Evolutionary conservation across 768 basidiomycete genomes (phyloP).

Genomic region (Calocybe indica): DNA sequence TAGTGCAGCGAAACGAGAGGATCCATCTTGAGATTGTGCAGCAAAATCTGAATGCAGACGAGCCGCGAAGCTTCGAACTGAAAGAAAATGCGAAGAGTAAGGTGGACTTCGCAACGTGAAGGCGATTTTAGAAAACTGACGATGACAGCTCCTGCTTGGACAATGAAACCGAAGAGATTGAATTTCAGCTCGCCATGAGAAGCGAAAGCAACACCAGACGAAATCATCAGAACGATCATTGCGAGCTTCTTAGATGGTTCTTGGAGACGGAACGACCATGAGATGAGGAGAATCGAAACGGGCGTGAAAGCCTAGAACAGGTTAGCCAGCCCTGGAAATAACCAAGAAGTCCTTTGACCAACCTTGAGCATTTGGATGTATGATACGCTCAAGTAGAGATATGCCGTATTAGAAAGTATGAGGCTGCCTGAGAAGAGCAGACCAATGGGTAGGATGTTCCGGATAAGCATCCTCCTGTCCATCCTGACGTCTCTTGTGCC

Average conservation of each 20-base stretch:
- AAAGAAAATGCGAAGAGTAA: neutral
- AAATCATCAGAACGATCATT: slow-evolving; percentile 87
- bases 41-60: slow-evolving; percentile 92
- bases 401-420: slow-evolving; percentile 87
- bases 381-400: slow-evolving; percentile 84
- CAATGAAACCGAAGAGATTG: slow-evolving; percentile 80
- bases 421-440: slow-evolving; percentile 90
- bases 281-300: slow-evolving; percentile 89
- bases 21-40: slow-evolving; percentile 97
- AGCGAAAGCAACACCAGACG: slow-evolving; percentile 81
- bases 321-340: neutral
- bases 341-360: slow-evolving; percentile 6
- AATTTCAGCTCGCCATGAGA: slow-evolving; percentile 88
- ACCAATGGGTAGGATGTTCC: slow-evolving; percentile 90
- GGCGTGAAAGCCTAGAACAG: slow-evolving; percentile 74
- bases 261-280: slow-evolving; percentile 84
- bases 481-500: slow-evolving; percentile 76
- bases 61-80: slow-evolving; percentile 92
- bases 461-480: slow-evolving; percentile 70
- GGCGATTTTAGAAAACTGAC: slow-evolving; percentile 38
- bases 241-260: slow-evolving; percentile 80
- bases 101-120: neutral
- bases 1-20: slow-evolving; percentile 94
- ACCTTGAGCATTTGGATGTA: slow-evolving; percentile 99
- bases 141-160: slow-evolving; percentile 79